phyloP scores from a whole-genome alignment of 192 early-diverging fungal species.

The Coemansia sp. region DNA sequence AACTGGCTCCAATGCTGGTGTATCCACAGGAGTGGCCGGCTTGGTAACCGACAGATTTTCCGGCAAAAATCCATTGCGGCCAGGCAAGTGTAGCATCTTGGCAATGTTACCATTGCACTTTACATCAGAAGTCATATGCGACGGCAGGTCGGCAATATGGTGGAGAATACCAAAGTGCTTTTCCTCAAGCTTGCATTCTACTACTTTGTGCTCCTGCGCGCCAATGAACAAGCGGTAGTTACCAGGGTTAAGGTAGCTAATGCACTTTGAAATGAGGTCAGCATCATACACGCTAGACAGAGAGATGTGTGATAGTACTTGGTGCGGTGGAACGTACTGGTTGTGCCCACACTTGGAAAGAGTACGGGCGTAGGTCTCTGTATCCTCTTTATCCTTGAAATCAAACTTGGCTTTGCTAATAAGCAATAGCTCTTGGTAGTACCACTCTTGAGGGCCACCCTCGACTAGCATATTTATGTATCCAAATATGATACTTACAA shows the following conservation, averaged over 20 bases:
- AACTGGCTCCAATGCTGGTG: constrained; percentile 14
- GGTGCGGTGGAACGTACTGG: constrained; percentile 60
- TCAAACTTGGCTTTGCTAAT: constrained; percentile 45
- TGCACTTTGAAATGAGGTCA: constrained; percentile 59
- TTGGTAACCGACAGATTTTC: constrained; percentile 27
- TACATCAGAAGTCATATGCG: neutral
- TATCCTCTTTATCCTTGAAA: constrained; percentile 65
- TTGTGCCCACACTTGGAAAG: constrained; percentile 46
- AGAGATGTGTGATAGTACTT: constrained; percentile 63
- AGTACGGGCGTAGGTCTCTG: constrained; percentile 36
- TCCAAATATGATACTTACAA: constrained; percentile 27
- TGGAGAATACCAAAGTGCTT: too few relatives aligned
- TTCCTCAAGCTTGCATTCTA: too few relatives aligned
- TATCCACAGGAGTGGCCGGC: neutral
- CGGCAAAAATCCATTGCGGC: constrained; percentile 16
- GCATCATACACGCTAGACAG: constrained; percentile 64
- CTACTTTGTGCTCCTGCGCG: too few relatives aligned
- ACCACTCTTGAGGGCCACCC: constrained; percentile 21
- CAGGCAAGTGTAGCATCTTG: constrained; percentile 8
- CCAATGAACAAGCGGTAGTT: too few relatives aligned
- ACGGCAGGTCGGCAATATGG: too few relatives aligned
- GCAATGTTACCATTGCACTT: neutral
- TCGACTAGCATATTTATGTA: constrained; percentile 18
- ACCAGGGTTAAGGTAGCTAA: constrained; percentile 51
- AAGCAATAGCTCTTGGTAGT: constrained; percentile 41